A percentile compares a stretch with the other conserved stretches of the same genome.
Conservation (phyloP, 1,284 basidiomycete species). For the Chiua sp. region DNA sequence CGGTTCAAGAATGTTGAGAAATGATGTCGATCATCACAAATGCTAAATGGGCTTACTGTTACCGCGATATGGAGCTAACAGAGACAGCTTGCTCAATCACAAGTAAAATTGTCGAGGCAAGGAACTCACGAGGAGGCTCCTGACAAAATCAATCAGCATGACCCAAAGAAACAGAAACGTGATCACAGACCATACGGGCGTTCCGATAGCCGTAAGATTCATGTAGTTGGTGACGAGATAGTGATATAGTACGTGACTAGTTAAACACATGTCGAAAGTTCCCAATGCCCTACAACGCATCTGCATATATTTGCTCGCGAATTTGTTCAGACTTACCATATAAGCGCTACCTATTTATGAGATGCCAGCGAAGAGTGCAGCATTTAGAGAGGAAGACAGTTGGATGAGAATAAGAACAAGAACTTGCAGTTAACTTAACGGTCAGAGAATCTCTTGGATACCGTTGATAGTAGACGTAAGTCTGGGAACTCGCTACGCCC, state of each 20-base stretch:
- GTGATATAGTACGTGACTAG: constrained; percentile 54
- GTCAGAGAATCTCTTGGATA: constrained; percentile 42
- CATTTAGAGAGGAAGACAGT: too few relatives aligned
- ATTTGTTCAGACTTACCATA: constrained; percentile 26
- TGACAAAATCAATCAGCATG: constrained; percentile 13
- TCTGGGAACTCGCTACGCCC: constrained; percentile 61
- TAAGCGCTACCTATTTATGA: constrained; percentile 9
- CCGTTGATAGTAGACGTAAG: constrained; percentile 54
- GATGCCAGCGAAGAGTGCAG: neutral
- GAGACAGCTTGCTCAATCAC: neutral
- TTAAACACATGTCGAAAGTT: constrained; percentile 47
- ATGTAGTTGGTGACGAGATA: constrained; percentile 56
- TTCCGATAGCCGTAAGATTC: constrained; percentile 44
- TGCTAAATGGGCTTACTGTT: constrained; percentile 41
- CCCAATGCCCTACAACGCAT: neutral
- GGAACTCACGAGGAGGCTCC: constrained; percentile 49
- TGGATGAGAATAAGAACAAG: neutral
- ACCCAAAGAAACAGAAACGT: neutral
- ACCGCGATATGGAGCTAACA: constrained; percentile 49
- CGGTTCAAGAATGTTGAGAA: neutral
- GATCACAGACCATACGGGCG: constrained; percentile 49
- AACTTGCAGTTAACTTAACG: constrained; percentile 47
- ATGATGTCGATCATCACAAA: neutral
- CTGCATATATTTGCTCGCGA: neutral
- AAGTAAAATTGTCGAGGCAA: neutral